A percentile compares a stretch with the other conserved stretches of the same genome.
Conservation (phyloP, 768 basidiomycete genomes). For the Coprinellus micaceus region DNA sequence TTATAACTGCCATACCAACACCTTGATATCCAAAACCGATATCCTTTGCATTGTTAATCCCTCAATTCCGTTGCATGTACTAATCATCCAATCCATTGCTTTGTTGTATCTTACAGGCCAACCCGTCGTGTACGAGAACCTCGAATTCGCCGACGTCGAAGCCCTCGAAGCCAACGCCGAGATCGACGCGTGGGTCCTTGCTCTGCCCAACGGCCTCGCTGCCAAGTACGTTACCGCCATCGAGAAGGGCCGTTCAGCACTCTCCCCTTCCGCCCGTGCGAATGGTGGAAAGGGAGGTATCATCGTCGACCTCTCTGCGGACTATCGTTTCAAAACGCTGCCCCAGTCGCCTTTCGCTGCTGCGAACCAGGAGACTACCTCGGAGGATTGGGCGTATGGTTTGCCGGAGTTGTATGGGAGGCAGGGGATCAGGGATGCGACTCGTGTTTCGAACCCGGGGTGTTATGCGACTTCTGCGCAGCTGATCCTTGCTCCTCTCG, state of each 20-base stretch:
- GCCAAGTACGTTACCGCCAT: slow-evolving; percentile 97
- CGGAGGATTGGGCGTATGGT: slow-evolving; percentile 86
- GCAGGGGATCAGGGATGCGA: slow-evolving; percentile 58
- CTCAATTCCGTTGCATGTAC: no score
- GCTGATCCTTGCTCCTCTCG: slow-evolving; percentile 85
- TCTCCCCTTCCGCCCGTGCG: background rate
- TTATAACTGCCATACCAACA: no score
- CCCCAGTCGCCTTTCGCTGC: slow-evolving; percentile 1
- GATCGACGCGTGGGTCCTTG: slow-evolving; percentile 99
- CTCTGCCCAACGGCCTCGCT: slow-evolving; percentile 94
- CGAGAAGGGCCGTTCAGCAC: slow-evolving; percentile 50
- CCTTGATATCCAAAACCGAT: no score
- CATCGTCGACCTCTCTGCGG: slow-evolving; percentile 89
- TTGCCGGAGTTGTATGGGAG: slow-evolving; percentile 97
- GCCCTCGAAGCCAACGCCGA: slow-evolving; percentile 84
- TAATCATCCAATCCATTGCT: background rate
- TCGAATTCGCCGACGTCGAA: slow-evolving; percentile 75
- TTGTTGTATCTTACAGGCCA: slow-evolving; percentile 5
- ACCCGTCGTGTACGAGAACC: slow-evolving; percentile 69
- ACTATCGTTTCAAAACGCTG: slow-evolving; percentile 84
- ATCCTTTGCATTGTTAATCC: no score
- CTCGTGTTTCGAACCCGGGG: slow-evolving; percentile 93
- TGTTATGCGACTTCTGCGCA: slow-evolving; percentile 95
- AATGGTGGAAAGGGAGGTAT: slow-evolving; percentile 49
- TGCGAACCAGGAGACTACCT: background rate